phyloP scores from a whole-genome alignment of 441 rosid species.

The Macaranga tanarius region DNA sequence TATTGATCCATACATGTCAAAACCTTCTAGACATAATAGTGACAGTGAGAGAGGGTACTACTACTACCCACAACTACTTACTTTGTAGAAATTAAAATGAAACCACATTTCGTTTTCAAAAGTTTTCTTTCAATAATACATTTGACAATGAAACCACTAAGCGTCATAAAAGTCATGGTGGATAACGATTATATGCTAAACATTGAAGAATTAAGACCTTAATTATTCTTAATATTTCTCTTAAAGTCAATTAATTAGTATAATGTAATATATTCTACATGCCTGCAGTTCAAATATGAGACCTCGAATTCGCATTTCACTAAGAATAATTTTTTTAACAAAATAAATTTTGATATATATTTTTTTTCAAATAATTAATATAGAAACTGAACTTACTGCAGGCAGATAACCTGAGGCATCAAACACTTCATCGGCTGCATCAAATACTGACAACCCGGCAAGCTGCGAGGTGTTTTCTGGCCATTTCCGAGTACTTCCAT shows the following conservation, averaged over 20 bases:
- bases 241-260: slow-evolving; percentile 23
- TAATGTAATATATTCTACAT: not conserved
- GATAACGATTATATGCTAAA: slow-evolving; percentile 15
- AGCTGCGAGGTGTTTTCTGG: slow-evolving; percentile 78
- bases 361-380: not conserved
- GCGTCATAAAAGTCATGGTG: slow-evolving; percentile 29
- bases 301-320: too few relatives aligned
- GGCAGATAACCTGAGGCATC: slow-evolving; percentile 96
- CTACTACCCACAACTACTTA: too few relatives aligned
- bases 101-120: slow-evolving; percentile 12
- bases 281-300: too few relatives aligned
- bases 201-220: not conserved
- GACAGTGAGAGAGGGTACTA: not conserved
- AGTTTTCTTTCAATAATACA: slow-evolving; percentile 6
- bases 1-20: slow-evolving; percentile 24
- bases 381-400: slow-evolving; percentile 41
- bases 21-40: slow-evolving; percentile 25
- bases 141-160: slow-evolving; percentile 28
- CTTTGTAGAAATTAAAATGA: not conserved
- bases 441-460: slow-evolving; percentile 79
- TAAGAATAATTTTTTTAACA: too few relatives aligned
- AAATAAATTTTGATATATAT: too few relatives aligned
- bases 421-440: slow-evolving; percentile 65
- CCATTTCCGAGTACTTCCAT: slow-evolving; percentile 79
- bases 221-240: slow-evolving; percentile 9